Conservation (phyloP, 2,329 filamentous ascomycete genomes). For the Eutypella sp. region DNA sequence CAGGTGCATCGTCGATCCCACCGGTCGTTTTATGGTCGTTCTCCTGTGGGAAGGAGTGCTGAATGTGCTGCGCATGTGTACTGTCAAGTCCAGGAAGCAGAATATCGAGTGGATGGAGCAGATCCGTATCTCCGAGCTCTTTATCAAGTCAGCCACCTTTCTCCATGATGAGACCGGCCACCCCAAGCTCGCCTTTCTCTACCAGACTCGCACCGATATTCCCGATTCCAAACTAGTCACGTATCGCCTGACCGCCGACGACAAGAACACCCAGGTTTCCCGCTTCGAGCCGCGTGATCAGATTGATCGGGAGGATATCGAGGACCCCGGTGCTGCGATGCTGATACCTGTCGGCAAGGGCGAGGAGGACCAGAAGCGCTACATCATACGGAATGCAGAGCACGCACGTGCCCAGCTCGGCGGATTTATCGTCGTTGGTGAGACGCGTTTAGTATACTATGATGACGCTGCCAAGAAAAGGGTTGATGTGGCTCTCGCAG, state of each 20-base stretch:
- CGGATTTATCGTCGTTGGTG: conserved; percentile 70
- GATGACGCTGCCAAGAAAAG: conserved; percentile 68
- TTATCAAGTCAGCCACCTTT: conserved; percentile 54
- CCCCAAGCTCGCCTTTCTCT: conserved; percentile 53
- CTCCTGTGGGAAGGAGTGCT: conserved; percentile 58
- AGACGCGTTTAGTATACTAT: conserved; percentile 79
- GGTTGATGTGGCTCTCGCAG: conserved; percentile 59
- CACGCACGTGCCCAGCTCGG: conserved; percentile 55
- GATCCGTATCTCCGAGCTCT: conserved; percentile 53
- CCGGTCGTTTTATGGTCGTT: conserved; percentile 55
- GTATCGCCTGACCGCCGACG: conserved; percentile 55
- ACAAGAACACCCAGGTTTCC: conserved; percentile 49
- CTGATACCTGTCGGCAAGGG: conserved; percentile 57
- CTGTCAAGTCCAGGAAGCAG: conserved; percentile 38
- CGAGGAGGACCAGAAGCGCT: conserved; percentile 53
- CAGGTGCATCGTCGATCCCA: conserved; percentile 78
- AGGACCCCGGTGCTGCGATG: conserved; percentile 53
- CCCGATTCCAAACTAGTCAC: conserved; percentile 52
- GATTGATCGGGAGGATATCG: conserved; percentile 48
- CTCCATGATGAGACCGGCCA: conserved; percentile 54
- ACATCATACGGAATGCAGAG: conserved; percentile 52
- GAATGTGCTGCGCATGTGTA: conserved; percentile 48
- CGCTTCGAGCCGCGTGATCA: conserved; percentile 52
- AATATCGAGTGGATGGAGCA: conserved; percentile 48
- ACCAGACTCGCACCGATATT: conserved; percentile 47